Percentiles rank a stretch among this genome's conserved stretches.
These are phyloP conservation scores for Globisporangium polare DNA, from an alignment of 352 stramenopile genomes.

Conservation along the genomic window DNA sequence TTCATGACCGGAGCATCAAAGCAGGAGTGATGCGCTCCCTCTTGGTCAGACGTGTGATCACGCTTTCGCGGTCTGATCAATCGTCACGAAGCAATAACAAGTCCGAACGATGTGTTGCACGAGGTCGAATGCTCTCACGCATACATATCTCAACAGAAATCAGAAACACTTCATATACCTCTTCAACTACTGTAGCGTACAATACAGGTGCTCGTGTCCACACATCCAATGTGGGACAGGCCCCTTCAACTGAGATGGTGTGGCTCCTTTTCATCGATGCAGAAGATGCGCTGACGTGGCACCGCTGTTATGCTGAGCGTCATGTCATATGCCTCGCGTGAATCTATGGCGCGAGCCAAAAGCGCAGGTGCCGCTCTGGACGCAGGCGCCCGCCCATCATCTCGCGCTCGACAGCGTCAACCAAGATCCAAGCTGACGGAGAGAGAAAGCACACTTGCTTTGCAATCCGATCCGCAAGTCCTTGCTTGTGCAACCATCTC, in stretches of 20 bases:
- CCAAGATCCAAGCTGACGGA: background rate
- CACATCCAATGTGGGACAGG: background rate
- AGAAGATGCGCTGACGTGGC: background rate
- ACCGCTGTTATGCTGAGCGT: background rate
- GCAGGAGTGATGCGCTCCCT: background rate
- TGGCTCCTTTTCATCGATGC: background rate
- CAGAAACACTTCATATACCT: background rate
- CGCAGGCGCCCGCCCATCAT: background rate
- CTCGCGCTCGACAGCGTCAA: background rate
- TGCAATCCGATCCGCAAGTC: slow-evolving; percentile 2
- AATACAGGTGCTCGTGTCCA: background rate
- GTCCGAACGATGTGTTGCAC: background rate
- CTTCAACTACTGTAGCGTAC: background rate
- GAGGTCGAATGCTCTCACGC: background rate
- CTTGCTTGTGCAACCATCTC: no score
- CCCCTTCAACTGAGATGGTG: background rate
- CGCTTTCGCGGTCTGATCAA: background rate
- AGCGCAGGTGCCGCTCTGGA: background rate
- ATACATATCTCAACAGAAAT: no score
- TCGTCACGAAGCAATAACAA: background rate
- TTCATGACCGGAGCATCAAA: background rate
- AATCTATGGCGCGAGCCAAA: background rate
- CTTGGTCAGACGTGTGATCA: background rate
- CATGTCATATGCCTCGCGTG: background rate
- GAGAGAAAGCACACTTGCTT: background rate